phyloP scores from a whole-genome alignment of 306 rosid genomes.

The Quercus rubra region DNA sequence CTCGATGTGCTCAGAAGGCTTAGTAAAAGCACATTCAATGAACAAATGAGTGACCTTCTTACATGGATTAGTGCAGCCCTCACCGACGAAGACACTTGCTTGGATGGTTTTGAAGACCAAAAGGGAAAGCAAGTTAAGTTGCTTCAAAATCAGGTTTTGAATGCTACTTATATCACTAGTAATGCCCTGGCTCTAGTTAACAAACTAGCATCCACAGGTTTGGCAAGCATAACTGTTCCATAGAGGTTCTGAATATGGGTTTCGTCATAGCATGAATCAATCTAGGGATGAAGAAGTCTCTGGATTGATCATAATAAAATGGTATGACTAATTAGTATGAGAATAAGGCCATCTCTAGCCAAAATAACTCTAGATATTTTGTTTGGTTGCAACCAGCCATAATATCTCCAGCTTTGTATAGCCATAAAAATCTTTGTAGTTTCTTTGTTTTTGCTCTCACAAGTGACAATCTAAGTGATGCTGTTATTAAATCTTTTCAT shows the following conservation, averaged over 20 bases:
- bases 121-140: constrained; percentile 17
- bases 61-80: constrained; percentile 80
- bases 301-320: too few species aligned
- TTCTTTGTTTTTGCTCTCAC: neutral
- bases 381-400: neutral
- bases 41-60: constrained; percentile 50
- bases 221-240: constrained; percentile 22
- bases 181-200: constrained; percentile 67
- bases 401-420: neutral
- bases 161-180: constrained; percentile 38
- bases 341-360: constrained; percentile 2
- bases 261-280: neutral
- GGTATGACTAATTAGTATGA: neutral
- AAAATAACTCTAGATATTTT: neutral
- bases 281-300: neutral
- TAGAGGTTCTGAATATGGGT: constrained; percentile 6
- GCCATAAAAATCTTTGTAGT: neutral
- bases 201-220: constrained; percentile 52
- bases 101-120: constrained; percentile 49
- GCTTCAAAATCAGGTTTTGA: constrained; percentile 36
- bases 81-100: constrained; percentile 52
- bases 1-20: constrained; percentile 50
- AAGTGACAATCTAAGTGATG: neutral
- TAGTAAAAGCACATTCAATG: constrained; percentile 45
- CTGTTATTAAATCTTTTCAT: too few species aligned